phyloP scores from a whole-genome alignment of 1,284 basidiomycete genomes.

The Dichomitus squalens region DNA sequence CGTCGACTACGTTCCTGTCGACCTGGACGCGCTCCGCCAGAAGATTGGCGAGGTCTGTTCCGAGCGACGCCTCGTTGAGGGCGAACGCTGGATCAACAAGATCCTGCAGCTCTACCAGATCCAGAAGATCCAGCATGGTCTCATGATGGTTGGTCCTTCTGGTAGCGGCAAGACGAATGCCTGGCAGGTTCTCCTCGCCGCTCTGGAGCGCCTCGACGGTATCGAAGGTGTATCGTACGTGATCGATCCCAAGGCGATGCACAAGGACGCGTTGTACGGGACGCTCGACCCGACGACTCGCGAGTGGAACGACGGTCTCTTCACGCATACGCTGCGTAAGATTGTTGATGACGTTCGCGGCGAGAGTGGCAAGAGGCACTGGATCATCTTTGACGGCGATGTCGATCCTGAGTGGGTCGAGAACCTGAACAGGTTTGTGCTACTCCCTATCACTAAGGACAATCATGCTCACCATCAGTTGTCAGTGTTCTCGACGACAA shows the following conservation, averaged over 20 bases:
- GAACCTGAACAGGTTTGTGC: constrained; percentile 91
- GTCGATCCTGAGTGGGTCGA: constrained; percentile 99
- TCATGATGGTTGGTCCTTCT: constrained; percentile 99
- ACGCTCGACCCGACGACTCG: constrained; percentile 97
- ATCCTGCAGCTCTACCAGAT: constrained; percentile 99
- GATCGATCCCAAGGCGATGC: constrained; percentile 99
- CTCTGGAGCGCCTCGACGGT: constrained; percentile 91
- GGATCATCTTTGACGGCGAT: constrained; percentile 99
- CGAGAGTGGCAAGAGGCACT: constrained; percentile 95
- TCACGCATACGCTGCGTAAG: constrained; percentile 96
- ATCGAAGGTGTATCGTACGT: constrained; percentile 94
- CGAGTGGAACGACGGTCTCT: constrained; percentile 99
- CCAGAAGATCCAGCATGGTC: constrained; percentile 98
- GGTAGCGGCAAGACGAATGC: constrained; percentile 98
- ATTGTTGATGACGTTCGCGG: constrained; percentile 99
- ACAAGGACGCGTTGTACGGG: constrained; percentile 97
- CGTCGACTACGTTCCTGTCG: constrained; percentile 87
- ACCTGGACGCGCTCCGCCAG: constrained; percentile 82
- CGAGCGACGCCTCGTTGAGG: constrained; percentile 83
- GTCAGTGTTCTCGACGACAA: constrained; percentile 97
- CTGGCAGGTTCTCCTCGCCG: constrained; percentile 92
- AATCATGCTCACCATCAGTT: constrained; percentile 11
- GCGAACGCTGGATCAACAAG: constrained; percentile 93
- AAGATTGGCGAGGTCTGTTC: constrained; percentile 88
- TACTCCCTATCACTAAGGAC: constrained; percentile 1